These are phyloP conservation scores for Chrysosphaeria jannelii DNA, from an alignment of 2,329 filamentous ascomycete species.

Conservation along the genomic window DNA sequence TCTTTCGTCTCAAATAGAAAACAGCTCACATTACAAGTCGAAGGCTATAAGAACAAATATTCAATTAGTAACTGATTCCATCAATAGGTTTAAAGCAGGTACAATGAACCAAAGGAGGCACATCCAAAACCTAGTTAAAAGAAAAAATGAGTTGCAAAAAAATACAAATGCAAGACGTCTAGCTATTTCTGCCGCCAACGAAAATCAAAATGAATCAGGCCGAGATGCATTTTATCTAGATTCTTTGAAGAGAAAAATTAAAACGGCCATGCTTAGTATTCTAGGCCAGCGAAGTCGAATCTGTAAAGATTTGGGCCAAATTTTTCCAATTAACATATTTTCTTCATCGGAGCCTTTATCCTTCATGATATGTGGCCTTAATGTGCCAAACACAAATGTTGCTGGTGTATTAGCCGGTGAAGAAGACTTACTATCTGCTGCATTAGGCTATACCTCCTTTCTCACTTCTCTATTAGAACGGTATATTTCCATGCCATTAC, in stretches of 20 bases:
- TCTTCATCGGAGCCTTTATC: slow-evolving; percentile 28
- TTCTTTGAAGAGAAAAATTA: slow-evolving; percentile 28
- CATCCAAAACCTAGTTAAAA: slow-evolving; percentile 36
- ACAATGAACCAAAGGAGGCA: slow-evolving; percentile 19
- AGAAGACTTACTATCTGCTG: slow-evolving; percentile 49
- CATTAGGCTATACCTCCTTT: slow-evolving; percentile 51
- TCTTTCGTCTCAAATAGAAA: slow-evolving; percentile 51
- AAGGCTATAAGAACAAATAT: too few relatives aligned
- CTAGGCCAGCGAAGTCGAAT: slow-evolving; percentile 68
- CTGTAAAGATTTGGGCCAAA: slow-evolving; percentile 47
- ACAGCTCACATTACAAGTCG: slow-evolving; percentile 13
- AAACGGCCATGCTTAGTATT: slow-evolving; percentile 31
- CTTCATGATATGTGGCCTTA: slow-evolving; percentile 56
- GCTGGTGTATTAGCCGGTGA: slow-evolving; percentile 9
- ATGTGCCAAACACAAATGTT: slow-evolving; percentile 43
- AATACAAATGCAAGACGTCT: slow-evolving; percentile 34
- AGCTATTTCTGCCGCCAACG: slow-evolving; percentile 29
- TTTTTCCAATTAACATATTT: slow-evolving; percentile 51
- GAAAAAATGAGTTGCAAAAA: slow-evolving; percentile 28
- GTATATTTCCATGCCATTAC: slow-evolving; percentile 50
- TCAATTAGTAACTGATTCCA: too few relatives aligned
- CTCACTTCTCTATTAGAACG: slow-evolving; percentile 48
- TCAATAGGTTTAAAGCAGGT: too few relatives aligned
- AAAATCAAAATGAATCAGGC: too few relatives aligned
- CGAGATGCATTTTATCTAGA: too few relatives aligned